Evolutionary conservation across 768 basidiomycete species (phyloP).

Genomic region (Amyloporia xantha): DNA sequence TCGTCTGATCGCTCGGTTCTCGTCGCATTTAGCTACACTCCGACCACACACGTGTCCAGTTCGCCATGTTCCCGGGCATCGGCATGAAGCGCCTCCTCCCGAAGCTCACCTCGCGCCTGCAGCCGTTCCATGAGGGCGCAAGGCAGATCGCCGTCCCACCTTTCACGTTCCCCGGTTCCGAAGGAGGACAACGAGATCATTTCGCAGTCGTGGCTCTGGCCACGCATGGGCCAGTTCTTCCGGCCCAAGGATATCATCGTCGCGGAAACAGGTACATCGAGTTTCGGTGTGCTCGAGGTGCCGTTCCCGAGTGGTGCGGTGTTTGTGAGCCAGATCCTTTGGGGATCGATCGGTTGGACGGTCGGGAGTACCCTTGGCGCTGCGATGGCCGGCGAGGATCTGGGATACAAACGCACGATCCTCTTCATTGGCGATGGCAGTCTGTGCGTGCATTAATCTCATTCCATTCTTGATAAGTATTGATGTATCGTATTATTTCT

Average conservation of each 20-base stretch:
- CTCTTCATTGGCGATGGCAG: conserved; percentile 85
- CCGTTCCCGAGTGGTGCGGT: conserved; percentile 65
- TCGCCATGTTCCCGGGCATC: conserved; percentile 54
- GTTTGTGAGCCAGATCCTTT: conserved; percentile 73
- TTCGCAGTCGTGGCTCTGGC: conserved; percentile 82
- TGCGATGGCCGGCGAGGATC: conserved; percentile 70
- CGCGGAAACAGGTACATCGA: conserved; percentile 86
- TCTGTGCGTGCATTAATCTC: conserved; percentile 43
- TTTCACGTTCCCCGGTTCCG: conserved; percentile 36
- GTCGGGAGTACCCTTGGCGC: conserved; percentile 75
- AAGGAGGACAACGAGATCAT: conserved; percentile 48
- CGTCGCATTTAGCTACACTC: conserved; percentile 59
- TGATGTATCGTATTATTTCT: neutral
- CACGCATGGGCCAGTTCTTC: conserved; percentile 69
- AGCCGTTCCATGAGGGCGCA: conserved; percentile 33
- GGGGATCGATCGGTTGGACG: conserved; percentile 91
- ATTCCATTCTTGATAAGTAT: no score
- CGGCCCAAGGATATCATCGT: conserved; percentile 67
- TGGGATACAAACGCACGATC: conserved; percentile 57
- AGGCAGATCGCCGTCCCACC: conserved; percentile 40
- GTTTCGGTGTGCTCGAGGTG: conserved; percentile 80
- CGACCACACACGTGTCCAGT: conserved; percentile 58
- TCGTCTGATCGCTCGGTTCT: neutral
- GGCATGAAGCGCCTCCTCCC: conserved; percentile 78
- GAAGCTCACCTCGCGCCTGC: conserved; percentile 53